Percentiles rank a stretch among this genome's conserved stretches.
Conservation (phyloP, 2,329 filamentous ascomycete genomes). For the Verticillium nonalfalfae region DNA sequence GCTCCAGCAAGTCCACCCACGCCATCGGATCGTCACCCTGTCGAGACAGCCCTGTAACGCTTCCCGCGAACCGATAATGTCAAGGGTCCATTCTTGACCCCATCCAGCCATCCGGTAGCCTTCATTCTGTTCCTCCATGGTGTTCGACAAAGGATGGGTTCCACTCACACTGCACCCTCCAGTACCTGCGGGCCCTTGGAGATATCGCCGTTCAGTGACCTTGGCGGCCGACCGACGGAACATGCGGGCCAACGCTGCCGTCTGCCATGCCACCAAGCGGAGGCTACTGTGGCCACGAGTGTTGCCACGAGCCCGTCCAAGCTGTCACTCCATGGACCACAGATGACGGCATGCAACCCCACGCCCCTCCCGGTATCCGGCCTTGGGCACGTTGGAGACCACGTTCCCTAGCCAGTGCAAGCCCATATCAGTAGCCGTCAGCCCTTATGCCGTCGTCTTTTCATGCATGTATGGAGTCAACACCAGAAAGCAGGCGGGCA, state of each 20-base stretch:
- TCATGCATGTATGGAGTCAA: constrained; percentile 7
- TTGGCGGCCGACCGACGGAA: neutral
- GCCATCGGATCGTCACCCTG: neutral
- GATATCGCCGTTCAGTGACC: neutral
- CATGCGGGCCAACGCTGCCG: neutral
- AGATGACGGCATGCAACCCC: neutral
- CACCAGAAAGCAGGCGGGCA: constrained; percentile 4
- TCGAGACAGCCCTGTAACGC: neutral
- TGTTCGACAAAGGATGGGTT: neutral
- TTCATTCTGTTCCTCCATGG: neutral
- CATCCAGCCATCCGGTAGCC: neutral
- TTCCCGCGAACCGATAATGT: neutral
- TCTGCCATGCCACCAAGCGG: neutral
- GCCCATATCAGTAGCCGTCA: neutral
- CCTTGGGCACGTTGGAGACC: neutral
- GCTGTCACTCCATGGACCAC: neutral
- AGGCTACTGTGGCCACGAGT: neutral
- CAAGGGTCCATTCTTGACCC: neutral
- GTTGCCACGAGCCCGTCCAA: neutral
- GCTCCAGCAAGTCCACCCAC: neutral
- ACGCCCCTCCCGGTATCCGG: neutral
- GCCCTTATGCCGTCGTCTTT: neutral
- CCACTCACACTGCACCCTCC: neutral
- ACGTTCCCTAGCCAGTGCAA: neutral
- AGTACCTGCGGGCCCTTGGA: neutral